These are phyloP conservation scores for Fusarium aywerte DNA, from an alignment of 2,329 filamentous ascomycete genomes.

Conservation along the genomic window DNA sequence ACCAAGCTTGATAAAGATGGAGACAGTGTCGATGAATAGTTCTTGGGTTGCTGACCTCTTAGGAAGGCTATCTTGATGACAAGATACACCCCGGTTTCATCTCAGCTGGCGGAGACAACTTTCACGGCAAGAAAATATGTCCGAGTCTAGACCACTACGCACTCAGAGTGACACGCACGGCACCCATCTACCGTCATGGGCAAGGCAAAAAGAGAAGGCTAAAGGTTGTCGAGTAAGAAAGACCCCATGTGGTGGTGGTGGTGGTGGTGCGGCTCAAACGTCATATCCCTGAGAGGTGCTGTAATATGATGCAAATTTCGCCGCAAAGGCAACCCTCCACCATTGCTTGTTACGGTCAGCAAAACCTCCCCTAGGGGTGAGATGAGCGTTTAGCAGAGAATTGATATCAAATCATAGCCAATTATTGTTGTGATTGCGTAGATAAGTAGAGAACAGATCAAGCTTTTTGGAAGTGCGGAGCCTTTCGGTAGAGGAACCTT, in stretches of 20 bases:
- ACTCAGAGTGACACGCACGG: conserved; percentile 5
- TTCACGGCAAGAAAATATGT: background rate
- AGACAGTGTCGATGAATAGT: background rate
- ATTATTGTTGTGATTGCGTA: background rate
- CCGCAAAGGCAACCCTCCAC: conserved; percentile 28
- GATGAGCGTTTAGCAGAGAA: background rate
- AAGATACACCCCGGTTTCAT: background rate
- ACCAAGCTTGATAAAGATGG: conserved; percentile 3
- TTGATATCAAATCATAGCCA: conserved; percentile 1
- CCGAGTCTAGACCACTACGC: background rate
- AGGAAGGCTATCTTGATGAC: background rate
- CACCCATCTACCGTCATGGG: conserved; percentile 24
- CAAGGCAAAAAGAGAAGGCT: background rate
- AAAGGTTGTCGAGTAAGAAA: conserved; percentile 10
- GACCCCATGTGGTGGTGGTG: conserved; percentile 15
- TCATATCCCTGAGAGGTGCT: conserved; percentile 32
- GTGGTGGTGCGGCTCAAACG: conserved; percentile 38
- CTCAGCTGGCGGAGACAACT: background rate
- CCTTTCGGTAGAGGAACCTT: background rate
- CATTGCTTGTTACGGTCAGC: conserved; percentile 3
- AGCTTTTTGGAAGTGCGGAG: background rate
- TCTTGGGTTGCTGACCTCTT: background rate
- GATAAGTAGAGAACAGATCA: background rate
- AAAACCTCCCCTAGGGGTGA: background rate
- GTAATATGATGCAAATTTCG: conserved; percentile 41